Evolutionary conservation across 2,329 filamentous ascomycete species (phyloP).

Genomic region (Pseudogymnoascus sp.): DNA sequence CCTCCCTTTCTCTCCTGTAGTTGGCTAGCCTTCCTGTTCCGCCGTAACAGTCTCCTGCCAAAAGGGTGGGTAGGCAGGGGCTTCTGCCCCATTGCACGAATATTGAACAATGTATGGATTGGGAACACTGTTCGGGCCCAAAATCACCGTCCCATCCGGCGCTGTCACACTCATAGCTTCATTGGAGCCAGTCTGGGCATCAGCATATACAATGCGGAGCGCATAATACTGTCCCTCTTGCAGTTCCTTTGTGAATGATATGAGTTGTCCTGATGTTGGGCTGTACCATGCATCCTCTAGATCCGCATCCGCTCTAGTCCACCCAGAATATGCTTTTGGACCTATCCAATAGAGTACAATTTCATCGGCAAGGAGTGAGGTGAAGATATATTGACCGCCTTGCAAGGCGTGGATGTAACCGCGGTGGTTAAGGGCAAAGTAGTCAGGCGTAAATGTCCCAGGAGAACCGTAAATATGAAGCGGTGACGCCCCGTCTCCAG

Average conservation of each 20-base stretch:
- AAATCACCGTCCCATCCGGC: slow-evolving; percentile 9
- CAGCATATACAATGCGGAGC: slow-evolving; percentile 1
- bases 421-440: slow-evolving; percentile 17
- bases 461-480: slow-evolving; percentile 6
- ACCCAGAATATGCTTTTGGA: slow-evolving; percentile 18
- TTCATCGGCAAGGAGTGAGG: slow-evolving; percentile 18
- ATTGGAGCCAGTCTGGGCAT: background rate
- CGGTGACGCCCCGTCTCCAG: background rate
- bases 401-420: slow-evolving; percentile 16
- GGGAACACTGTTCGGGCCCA: background rate
- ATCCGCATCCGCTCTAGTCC: slow-evolving; percentile 16
- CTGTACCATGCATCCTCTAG: background rate
- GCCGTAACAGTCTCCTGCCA: slow-evolving; percentile 9
- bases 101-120: slow-evolving; percentile 9
- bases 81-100: background rate
- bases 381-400: slow-evolving; percentile 22
- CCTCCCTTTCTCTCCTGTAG: too few species aligned
- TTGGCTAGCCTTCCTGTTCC: too few species aligned
- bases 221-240: background rate
- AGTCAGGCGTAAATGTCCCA: background rate
- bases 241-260: background rate
- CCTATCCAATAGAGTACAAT: slow-evolving; percentile 22
- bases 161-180: background rate
- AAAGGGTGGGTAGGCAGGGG: slow-evolving; percentile 4
- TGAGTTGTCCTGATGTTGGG: background rate